Percentiles rank a stretch among this genome's conserved stretches.
phyloP scores from a whole-genome alignment of 2,329 filamentous ascomycete species.

The Cyphellophora europaea region DNA sequence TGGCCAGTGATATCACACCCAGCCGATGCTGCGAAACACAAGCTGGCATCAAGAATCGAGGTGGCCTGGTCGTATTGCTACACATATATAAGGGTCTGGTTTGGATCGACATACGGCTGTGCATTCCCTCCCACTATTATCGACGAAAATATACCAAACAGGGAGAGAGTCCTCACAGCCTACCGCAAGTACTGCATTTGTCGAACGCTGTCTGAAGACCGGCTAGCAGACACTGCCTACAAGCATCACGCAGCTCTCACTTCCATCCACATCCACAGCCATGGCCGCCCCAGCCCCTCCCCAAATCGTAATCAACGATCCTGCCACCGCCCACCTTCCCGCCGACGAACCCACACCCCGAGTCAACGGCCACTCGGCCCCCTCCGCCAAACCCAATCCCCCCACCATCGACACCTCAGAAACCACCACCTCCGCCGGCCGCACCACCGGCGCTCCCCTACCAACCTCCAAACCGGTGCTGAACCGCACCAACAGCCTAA shows the following conservation, averaged over 20 bases:
- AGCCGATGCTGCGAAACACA: too few relatives aligned
- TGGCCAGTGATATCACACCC: not conserved
- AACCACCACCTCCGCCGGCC: not conserved
- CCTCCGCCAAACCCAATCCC: not conserved
- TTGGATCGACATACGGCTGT: not conserved
- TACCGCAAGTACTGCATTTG: not conserved
- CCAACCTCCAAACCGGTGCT: slow-evolving; percentile 4
- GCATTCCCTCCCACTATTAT: not conserved
- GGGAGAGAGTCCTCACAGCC: not conserved
- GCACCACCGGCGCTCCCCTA: not conserved
- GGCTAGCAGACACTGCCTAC: too few relatives aligned
- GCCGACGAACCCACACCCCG: too few relatives aligned
- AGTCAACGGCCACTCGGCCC: slow-evolving; percentile 8
- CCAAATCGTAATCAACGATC: slow-evolving; percentile 16
- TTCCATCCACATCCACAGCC: too few relatives aligned
- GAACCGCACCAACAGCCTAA: slow-evolving; percentile 7
- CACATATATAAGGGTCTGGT: not conserved
- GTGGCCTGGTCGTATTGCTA: too few relatives aligned
- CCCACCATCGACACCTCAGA: not conserved
- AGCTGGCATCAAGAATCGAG: too few relatives aligned
- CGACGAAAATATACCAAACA: too few relatives aligned
- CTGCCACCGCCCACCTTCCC: slow-evolving; percentile 7
- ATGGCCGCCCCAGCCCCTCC: slow-evolving; percentile 10
- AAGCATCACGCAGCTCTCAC: too few relatives aligned
- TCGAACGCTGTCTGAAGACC: not conserved